Evolutionary conservation across 768 basidiomycete species (phyloP).

Genomic region (Boletus huronensis): DNA sequence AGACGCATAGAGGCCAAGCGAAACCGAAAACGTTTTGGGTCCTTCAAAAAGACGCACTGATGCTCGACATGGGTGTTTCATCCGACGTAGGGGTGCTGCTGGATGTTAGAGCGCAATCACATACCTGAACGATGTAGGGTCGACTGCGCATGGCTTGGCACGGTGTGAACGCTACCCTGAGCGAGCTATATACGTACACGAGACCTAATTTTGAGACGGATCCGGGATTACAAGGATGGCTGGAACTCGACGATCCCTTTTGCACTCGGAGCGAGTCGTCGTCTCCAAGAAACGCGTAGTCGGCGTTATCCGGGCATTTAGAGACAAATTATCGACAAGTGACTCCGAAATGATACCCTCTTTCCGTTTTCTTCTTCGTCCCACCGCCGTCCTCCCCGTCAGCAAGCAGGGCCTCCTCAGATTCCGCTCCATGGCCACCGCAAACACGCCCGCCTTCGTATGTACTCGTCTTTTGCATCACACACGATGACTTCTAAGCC

Average conservation of each 20-base stretch:
- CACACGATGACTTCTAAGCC: not conserved
- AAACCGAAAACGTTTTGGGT: constrained; percentile 44
- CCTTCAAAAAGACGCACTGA: constrained; percentile 19
- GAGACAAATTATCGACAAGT: constrained; percentile 4
- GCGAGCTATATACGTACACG: not conserved
- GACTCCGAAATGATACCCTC: constrained; percentile 30
- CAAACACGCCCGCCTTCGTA: constrained; percentile 60
- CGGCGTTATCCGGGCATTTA: constrained; percentile 24
- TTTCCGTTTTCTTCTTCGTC: constrained; percentile 28
- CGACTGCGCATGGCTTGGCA: too few species aligned
- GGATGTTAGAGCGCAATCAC: not conserved
- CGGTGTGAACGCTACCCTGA: not conserved
- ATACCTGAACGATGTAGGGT: too few species aligned
- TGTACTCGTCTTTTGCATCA: constrained; percentile 22
- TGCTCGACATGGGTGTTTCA: too few species aligned
- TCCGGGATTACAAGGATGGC: not conserved
- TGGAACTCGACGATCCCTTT: not conserved
- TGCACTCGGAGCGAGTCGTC: not conserved
- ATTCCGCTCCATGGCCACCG: constrained; percentile 56
- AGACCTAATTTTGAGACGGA: not conserved
- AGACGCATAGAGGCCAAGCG: constrained; percentile 56
- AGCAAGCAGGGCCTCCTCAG: constrained; percentile 6
- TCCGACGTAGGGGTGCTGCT: not conserved
- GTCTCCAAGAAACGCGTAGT: not conserved
- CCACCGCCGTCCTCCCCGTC: constrained; percentile 24